phyloP scores from a whole-genome alignment of 306 rosid genomes.

The Glycine latifolia region DNA sequence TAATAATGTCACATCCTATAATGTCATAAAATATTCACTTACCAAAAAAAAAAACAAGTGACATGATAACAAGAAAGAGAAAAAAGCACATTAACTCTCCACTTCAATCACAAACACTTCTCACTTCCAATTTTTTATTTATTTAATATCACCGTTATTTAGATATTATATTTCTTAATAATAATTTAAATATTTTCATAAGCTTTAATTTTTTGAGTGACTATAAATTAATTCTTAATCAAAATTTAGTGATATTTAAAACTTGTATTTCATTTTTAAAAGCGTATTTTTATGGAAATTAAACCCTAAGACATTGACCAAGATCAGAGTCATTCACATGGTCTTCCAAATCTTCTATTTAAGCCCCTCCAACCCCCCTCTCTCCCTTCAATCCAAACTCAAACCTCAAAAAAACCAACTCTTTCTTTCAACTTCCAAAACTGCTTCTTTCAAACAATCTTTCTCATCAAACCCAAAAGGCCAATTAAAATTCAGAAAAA shows the following conservation, averaged over 20 bases:
- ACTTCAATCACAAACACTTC: constrained; percentile 51
- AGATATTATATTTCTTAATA: too few relatives aligned
- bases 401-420: constrained; percentile 25
- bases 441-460: constrained; percentile 3
- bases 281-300: too few relatives aligned
- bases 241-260: too few relatives aligned
- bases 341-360: constrained; percentile 51
- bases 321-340: too few relatives aligned
- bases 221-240: too few relatives aligned
- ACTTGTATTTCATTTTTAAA: too few relatives aligned
- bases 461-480: background rate
- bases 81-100: constrained; percentile 50
- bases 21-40: constrained; percentile 37
- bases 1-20: constrained; percentile 36
- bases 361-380: constrained; percentile 51
- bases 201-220: too few relatives aligned
- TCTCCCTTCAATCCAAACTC: constrained; percentile 57
- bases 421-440: constrained; percentile 26
- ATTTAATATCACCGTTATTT: too few relatives aligned
- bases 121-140: too few relatives aligned
- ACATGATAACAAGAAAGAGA: constrained; percentile 29
- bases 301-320: too few relatives aligned
- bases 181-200: too few relatives aligned
- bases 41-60: constrained; percentile 32
- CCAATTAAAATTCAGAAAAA: background rate